Percentiles rank a stretch among this genome's conserved stretches.
Conservation (phyloP, 495 filamentous ascomycete genomes). For the Xylaria venustula region DNA sequence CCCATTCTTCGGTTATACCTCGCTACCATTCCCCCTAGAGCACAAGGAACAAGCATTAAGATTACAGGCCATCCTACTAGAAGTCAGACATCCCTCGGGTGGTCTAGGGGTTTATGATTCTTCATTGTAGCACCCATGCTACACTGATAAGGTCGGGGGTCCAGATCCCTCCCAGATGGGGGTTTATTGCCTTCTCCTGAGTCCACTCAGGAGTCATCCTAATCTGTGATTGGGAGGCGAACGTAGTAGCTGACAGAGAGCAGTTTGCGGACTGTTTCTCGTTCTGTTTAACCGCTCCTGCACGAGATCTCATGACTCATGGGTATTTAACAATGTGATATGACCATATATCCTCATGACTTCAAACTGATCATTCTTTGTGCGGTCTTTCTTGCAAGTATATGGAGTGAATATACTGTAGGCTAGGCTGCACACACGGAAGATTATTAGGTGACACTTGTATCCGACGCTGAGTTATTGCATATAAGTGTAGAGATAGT, state of each 20-base stretch:
- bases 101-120: slow-evolving; percentile 6
- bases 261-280: slow-evolving; percentile 6
- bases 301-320: no score
- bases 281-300: no score
- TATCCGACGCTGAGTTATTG: no score
- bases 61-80: neutral
- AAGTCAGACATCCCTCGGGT: slow-evolving; percentile 3
- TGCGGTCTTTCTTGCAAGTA: no score
- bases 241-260: neutral
- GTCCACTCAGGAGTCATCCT: neutral
- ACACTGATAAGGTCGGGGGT: slow-evolving; percentile 7
- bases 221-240: neutral
- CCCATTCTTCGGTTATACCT: neutral
- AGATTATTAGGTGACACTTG: no score
- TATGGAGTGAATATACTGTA: no score
- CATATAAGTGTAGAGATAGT: no score
- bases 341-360: no score
- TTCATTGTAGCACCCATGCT: neutral
- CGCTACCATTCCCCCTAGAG: neutral
- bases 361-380: no score
- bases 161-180: slow-evolving; percentile 1
- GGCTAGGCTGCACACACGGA: no score
- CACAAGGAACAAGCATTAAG: neutral
- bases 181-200: neutral
- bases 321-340: no score